Conservation (phyloP, 306 rosid genomes). For the Prunus fruticosa region DNA sequence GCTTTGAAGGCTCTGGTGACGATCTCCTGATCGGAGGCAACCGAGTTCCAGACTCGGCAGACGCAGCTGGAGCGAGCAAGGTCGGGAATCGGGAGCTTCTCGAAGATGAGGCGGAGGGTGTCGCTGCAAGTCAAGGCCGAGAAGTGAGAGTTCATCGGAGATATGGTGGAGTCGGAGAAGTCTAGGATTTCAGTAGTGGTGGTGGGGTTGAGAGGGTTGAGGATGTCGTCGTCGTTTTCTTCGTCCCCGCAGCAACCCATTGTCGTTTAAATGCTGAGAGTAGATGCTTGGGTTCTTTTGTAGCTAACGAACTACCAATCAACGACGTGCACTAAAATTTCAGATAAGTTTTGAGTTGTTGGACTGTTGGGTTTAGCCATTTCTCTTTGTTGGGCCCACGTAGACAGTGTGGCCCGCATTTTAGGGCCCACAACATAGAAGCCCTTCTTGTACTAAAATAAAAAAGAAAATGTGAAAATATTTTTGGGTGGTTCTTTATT, state of each 20-base stretch:
- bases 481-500: too few species aligned
- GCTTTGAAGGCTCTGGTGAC: slow-evolving; percentile 48
- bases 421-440: too few species aligned
- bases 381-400: too few species aligned
- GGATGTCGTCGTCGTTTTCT: slow-evolving; percentile 49
- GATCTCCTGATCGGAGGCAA: slow-evolving; percentile 76
- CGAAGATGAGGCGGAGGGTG: slow-evolving; percentile 71
- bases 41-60: slow-evolving; percentile 77
- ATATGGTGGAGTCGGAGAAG: slow-evolving; percentile 26
- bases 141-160: slow-evolving; percentile 75
- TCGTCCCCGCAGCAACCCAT: slow-evolving; percentile 67
- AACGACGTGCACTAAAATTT: neutral
- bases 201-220: slow-evolving; percentile 25
- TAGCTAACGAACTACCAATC: neutral
- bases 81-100: slow-evolving; percentile 66
- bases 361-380: neutral
- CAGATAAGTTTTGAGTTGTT: neutral
- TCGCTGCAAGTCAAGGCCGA: slow-evolving; percentile 70
- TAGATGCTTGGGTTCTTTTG: neutral
- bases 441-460: too few species aligned
- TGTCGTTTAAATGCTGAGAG: neutral
- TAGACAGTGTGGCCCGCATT: too few species aligned
- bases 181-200: slow-evolving; percentile 11
- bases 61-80: slow-evolving; percentile 84
- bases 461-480: too few species aligned